Percentiles rank a stretch among this genome's conserved stretches.
These are phyloP conservation scores for Phytophthora tubulina DNA, from an alignment of 352 stramenopile genomes.

Conservation along the genomic window DNA sequence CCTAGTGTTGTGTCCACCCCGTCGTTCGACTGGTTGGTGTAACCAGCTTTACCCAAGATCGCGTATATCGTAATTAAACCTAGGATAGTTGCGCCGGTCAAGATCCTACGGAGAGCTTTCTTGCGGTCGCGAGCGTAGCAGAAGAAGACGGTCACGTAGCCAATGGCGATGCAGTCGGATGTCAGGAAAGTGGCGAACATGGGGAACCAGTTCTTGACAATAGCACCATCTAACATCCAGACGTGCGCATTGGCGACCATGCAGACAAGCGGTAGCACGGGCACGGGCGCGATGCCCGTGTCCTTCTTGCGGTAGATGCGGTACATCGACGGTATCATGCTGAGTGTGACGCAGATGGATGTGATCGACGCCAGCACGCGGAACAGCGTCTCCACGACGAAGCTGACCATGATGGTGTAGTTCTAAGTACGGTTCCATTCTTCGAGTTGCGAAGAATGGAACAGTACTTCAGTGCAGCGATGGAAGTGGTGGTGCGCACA, in stretches of 20 bases:
- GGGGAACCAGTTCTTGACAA: conserved; percentile 50
- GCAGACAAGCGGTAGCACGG: conserved; percentile 44
- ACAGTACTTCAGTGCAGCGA: neutral
- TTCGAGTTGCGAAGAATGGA: neutral
- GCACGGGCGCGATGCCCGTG: conserved; percentile 38
- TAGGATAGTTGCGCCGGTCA: conserved; percentile 26
- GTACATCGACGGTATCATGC: conserved; percentile 39
- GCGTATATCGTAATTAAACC: conserved; percentile 42
- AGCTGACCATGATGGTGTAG: neutral
- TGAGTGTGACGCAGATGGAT: conserved; percentile 7
- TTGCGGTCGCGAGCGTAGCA: conserved; percentile 42
- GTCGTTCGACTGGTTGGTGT: conserved; percentile 46
- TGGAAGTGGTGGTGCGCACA: neutral
- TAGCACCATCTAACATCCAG: conserved; percentile 48
- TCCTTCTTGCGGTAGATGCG: conserved; percentile 47
- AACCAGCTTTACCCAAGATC: conserved; percentile 28
- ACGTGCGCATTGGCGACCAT: conserved; percentile 47
- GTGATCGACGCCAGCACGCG: conserved; percentile 41
- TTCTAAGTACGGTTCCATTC: too few species aligned
- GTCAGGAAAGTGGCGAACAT: conserved; percentile 50
- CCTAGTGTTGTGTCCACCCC: conserved; percentile 40
- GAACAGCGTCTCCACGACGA: conserved; percentile 25
- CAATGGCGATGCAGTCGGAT: conserved; percentile 34
- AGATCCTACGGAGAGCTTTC: conserved; percentile 32
- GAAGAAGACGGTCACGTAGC: conserved; percentile 39